Evolutionary conservation across 306 rosid species (phyloP).

Genomic region (Geum urbanum): DNA sequence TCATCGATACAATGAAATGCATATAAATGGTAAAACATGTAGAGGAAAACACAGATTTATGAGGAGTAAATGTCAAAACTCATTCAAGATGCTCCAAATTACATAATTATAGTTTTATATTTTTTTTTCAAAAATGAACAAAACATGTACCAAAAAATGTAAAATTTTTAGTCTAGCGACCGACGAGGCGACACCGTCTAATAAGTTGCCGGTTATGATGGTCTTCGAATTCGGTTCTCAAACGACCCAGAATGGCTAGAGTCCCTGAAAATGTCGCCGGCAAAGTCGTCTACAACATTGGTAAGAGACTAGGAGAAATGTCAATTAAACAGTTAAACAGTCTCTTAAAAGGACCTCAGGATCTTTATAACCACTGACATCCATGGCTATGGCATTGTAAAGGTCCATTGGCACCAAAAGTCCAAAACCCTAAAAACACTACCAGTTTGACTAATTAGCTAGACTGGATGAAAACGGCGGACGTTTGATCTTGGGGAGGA

Average conservation of each 20-base stretch:
- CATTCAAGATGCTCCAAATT: not conserved
- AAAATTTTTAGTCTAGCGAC: too few species aligned
- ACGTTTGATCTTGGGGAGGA: constrained; percentile 6
- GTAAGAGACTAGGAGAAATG: not conserved
- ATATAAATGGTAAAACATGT: too few species aligned
- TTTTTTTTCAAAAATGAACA: too few species aligned
- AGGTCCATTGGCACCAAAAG: not conserved
- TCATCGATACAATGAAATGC: not conserved
- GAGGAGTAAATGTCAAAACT: not conserved
- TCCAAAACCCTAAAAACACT: not conserved
- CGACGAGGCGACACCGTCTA: too few species aligned
- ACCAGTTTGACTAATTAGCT: not conserved
- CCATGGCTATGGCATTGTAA: not conserved
- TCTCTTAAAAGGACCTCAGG: not conserved
- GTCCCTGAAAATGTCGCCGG: too few species aligned
- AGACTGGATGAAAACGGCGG: constrained; percentile 6
- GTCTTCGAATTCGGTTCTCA: too few species aligned
- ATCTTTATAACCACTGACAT: not conserved
- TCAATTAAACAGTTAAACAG: not conserved
- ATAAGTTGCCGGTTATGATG: too few species aligned
- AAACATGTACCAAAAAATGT: too few species aligned
- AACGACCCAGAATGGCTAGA: too few species aligned
- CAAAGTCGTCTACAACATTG: too few species aligned
- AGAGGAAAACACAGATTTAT: not conserved
- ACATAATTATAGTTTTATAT: too few species aligned